Evolutionary conservation across 352 stramenopile species (phyloP), one percentile per base, ranked within the genome.

Genomic region (Phytopythium cucurbitacearum): DNA sequence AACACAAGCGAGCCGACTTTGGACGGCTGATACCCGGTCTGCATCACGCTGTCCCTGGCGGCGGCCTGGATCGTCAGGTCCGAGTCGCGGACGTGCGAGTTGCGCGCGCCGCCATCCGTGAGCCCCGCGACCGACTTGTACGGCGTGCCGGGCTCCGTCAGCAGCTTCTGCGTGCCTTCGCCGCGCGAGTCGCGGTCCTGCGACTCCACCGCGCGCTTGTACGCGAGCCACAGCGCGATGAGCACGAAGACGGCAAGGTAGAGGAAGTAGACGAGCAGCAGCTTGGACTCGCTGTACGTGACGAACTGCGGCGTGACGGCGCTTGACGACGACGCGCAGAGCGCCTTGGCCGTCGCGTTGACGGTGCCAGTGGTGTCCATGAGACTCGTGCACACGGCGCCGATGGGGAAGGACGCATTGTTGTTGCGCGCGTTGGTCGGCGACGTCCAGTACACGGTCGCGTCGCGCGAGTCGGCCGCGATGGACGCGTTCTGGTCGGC

Each of bases 381-480:
- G 48, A 62, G 49, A 40, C 43, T 62, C 3, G 44, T 58, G 53
- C 65, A 74, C 34, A 46, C 42, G 2, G 62, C 65, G 10, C 60
- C 63, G 48, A 74, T 60, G 3, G 65, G 65, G 43, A 74, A 74
- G 32, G 50, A 68, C 40, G 65, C 65, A 15, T 74, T 74, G 52
- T 71, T 74, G 63, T 74, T 74, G 28, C 52, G 58, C 21, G 49
- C 40, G 32, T 71, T 74, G 37, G 49, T 61, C 21, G 48, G 55
- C 36, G 55, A 74, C 15, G 69, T 80, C 69, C 69, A 80, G 48
- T 73, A 83, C 16, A 80, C 58, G 0, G 50, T 61, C 4, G 57
- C 21, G 12, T 78, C 62, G 16, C 49, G 65, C 0, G 68, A 72
- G 40, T 73, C 40, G 15, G 65, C 47, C 1, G 21, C 39, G 41